Conservation (phyloP, 2,329 filamentous ascomycete species). For the Sporothrix brasiliensis region DNA sequence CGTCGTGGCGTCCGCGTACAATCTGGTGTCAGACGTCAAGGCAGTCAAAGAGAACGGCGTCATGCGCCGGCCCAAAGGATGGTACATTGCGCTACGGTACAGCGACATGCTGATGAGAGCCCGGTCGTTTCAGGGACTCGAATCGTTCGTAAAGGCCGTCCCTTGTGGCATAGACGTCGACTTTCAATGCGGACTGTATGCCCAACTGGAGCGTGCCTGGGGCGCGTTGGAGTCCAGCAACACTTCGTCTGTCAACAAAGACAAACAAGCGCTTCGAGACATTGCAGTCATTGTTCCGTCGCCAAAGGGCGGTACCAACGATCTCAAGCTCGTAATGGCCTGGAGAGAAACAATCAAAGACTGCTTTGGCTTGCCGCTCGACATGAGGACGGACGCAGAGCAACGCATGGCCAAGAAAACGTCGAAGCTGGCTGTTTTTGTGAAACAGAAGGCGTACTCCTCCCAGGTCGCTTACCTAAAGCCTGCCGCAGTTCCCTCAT, state of each 20-base stretch:
- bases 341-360: neutral
- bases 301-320: neutral
- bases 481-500: too few relatives aligned
- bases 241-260: too few relatives aligned
- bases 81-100: slow-evolving; percentile 13
- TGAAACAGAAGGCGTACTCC: too few relatives aligned
- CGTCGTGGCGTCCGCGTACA: neutral
- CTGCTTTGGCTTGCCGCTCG: neutral
- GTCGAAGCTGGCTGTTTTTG: too few relatives aligned
- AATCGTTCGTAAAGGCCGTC: neutral
- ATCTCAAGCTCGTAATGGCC: neutral
- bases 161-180: neutral
- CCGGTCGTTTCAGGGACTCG: neutral
- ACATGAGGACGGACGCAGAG: neutral
- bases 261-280: neutral
- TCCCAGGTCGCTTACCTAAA: too few relatives aligned
- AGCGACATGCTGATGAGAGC: slow-evolving; percentile 1
- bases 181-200: slow-evolving; percentile 12
- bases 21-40: neutral
- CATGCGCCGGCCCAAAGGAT: neutral
- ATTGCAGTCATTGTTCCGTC: neutral
- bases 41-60: neutral
- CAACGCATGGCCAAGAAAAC: too few relatives aligned
- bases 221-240: too few relatives aligned
- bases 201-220: slow-evolving; percentile 4